A percentile compares a stretch with the other conserved stretches of the same genome.
phyloP scores from a whole-genome alignment of 768 basidiomycete genomes.

The Amanita inopinata region DNA sequence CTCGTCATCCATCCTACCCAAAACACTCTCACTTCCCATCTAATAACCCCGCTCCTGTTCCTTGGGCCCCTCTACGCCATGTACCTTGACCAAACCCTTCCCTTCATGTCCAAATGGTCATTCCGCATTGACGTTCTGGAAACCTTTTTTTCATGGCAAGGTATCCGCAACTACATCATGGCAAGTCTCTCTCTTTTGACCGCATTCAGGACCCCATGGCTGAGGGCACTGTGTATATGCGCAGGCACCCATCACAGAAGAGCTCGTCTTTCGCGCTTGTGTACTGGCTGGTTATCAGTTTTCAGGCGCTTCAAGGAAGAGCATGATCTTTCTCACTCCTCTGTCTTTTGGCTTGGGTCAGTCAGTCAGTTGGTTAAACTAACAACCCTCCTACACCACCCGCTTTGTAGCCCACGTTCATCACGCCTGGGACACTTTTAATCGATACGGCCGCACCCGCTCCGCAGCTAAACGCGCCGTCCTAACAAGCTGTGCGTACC shows the following conservation, averaged over 20 bases:
- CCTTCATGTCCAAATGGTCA: conserved; percentile 44
- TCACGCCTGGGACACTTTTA: conserved; percentile 83
- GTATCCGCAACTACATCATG: conserved; percentile 59
- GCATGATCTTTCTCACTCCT: conserved; percentile 75
- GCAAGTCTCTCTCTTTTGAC: conserved; percentile 18
- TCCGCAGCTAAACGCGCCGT: conserved; percentile 58
- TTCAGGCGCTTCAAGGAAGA: conserved; percentile 39
- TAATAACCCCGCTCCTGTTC: conserved; percentile 68
- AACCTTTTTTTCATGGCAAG: conserved; percentile 41
- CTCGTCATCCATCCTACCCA: conserved; percentile 3
- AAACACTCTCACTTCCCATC: conserved; percentile 33
- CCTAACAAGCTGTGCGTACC: conserved; percentile 40
- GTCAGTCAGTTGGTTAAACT: conserved; percentile 15
- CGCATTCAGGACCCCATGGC: not conserved
- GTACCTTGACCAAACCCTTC: conserved; percentile 37
- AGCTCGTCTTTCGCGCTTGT: conserved; percentile 84
- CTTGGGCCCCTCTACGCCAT: conserved; percentile 64
- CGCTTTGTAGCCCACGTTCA: conserved; percentile 63
- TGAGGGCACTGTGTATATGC: conserved; percentile 16
- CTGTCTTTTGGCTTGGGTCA: conserved; percentile 82
- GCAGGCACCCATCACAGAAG: conserved; percentile 88
- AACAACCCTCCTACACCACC: not conserved
- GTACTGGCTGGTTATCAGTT: conserved; percentile 67
- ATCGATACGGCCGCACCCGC: conserved; percentile 56
- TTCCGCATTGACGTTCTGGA: conserved; percentile 28